A percentile compares a stretch with the other conserved stretches of the same genome.
Evolutionary conservation across 495 filamentous ascomycete species (phyloP).

Genomic region (Darksidea phi): DNA sequence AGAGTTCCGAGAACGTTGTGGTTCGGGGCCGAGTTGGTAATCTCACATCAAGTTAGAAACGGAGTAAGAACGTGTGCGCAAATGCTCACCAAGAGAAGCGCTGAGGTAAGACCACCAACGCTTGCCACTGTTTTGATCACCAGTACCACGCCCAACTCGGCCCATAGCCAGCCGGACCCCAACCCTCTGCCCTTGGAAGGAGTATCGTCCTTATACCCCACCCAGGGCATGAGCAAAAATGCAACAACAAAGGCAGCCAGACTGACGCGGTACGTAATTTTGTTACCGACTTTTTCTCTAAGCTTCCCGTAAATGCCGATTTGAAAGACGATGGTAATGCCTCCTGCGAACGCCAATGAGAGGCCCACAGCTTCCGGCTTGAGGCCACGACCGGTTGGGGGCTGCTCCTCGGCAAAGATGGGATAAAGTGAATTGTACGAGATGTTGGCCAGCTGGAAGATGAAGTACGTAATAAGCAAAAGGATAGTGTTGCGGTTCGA

Average conservation of each 20-base stretch:
- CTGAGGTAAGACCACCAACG: slow-evolving; percentile 84
- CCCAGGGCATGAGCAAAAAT: slow-evolving; percentile 85
- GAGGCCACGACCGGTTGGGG: slow-evolving; percentile 73
- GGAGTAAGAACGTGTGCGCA: background rate
- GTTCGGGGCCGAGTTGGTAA: slow-evolving; percentile 89
- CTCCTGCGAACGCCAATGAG: slow-evolving; percentile 78
- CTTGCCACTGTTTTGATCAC: slow-evolving; percentile 85
- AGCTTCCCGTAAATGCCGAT: slow-evolving; percentile 76
- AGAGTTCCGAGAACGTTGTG: slow-evolving; percentile 83
- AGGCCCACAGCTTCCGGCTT: slow-evolving; percentile 80
- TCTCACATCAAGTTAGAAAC: slow-evolving; percentile 51
- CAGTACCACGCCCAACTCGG: slow-evolving; percentile 74
- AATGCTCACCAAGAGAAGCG: slow-evolving; percentile 73
- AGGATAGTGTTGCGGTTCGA: slow-evolving; percentile 78
- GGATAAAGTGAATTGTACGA: slow-evolving; percentile 89
- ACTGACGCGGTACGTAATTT: slow-evolving; percentile 72
- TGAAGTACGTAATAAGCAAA: slow-evolving; percentile 75
- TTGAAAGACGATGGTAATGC: slow-evolving; percentile 85
- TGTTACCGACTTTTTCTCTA: slow-evolving; percentile 79
- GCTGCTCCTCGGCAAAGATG: slow-evolving; percentile 74
- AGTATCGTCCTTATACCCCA: slow-evolving; percentile 67
- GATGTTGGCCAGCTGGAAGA: slow-evolving; percentile 87
- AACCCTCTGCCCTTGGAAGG: slow-evolving; percentile 49
- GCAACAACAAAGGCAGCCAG: slow-evolving; percentile 79
- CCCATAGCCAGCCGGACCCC: slow-evolving; percentile 63